These are phyloP conservation scores for Vaccinium macrocarpon DNA, from an alignment of 148 eudicot species.

Conservation along the genomic window DNA sequence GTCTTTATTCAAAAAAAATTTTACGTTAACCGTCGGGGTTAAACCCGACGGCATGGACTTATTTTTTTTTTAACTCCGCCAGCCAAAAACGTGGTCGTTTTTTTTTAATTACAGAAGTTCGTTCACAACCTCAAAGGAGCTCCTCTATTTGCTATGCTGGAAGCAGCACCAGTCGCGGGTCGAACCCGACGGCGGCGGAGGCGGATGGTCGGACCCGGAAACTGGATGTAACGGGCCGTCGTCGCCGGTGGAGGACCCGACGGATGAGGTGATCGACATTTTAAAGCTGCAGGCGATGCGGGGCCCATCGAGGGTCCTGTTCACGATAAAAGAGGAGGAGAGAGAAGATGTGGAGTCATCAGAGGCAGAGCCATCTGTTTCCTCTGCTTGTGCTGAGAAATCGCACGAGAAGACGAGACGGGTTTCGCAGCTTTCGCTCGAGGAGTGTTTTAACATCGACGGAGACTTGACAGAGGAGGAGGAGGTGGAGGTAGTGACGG, in stretches of 20 bases:
- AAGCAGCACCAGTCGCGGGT: slow-evolving; percentile 20
- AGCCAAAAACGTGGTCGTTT: too few species aligned
- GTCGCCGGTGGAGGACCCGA: not conserved
- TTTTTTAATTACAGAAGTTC: not conserved
- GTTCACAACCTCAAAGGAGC: slow-evolving; percentile 25
- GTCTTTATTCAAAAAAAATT: too few species aligned
- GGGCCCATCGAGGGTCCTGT: slow-evolving; percentile 34
- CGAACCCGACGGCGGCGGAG: slow-evolving; percentile 14
- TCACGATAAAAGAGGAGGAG: slow-evolving; percentile 34
- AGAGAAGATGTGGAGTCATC: slow-evolving; percentile 23
- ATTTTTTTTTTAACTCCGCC: too few species aligned
- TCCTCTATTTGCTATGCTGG: slow-evolving; percentile 34
- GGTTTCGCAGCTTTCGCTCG: not conserved
- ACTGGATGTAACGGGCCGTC: not conserved
- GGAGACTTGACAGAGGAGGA: slow-evolving; percentile 14
- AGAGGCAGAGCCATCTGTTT: not conserved
- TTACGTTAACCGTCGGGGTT: too few species aligned
- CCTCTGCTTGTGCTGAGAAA: not conserved
- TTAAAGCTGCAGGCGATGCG: slow-evolving; percentile 27
- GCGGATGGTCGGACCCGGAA: not conserved
- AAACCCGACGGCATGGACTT: too few species aligned
- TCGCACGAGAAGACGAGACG: not conserved
- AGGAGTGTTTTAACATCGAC: not conserved
- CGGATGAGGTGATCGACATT: slow-evolving; percentile 21
- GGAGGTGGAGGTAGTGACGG: not conserved